phyloP scores from a whole-genome alignment of 441 rosid species.

The Syzygium syzygioides region DNA sequence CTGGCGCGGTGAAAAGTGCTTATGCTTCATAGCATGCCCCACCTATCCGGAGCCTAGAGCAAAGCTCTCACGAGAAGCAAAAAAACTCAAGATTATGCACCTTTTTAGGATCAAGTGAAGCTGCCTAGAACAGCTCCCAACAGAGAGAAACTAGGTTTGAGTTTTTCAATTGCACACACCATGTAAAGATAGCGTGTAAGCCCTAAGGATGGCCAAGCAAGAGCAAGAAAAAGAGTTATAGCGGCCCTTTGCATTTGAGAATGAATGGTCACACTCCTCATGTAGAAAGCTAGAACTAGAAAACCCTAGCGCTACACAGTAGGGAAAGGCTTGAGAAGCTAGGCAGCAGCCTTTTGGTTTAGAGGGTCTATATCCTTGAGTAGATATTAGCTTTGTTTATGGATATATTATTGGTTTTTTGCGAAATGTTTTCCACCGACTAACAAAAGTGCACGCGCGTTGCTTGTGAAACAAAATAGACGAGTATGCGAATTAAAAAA shows the following conservation, averaged over 20 bases:
- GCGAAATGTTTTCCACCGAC: background rate
- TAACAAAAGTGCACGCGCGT: no score
- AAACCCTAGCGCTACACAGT: no score
- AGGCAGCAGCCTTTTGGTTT: background rate
- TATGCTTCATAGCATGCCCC: background rate
- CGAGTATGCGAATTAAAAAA: no score
- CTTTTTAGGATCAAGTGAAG: background rate
- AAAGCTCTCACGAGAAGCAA: background rate
- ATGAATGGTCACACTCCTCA: background rate
- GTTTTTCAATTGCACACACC: background rate
- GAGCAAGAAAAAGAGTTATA: background rate
- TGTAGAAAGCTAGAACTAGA: background rate
- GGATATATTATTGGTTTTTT: background rate
- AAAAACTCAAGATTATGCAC: background rate
- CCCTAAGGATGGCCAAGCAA: background rate
- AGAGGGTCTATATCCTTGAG: background rate
- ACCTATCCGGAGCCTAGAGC: background rate
- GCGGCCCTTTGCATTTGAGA: background rate
- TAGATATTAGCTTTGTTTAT: background rate
- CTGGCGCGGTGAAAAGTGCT: fast-evolving
- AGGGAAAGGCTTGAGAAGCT: background rate
- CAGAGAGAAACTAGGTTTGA: background rate
- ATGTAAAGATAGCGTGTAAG: background rate
- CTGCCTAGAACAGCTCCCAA: background rate
- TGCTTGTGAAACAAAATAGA: no score